Percentiles rank a stretch among this genome's conserved stretches.
phyloP scores from a whole-genome alignment of 768 basidiomycete genomes.

The Leucogyrophana mollusca region DNA sequence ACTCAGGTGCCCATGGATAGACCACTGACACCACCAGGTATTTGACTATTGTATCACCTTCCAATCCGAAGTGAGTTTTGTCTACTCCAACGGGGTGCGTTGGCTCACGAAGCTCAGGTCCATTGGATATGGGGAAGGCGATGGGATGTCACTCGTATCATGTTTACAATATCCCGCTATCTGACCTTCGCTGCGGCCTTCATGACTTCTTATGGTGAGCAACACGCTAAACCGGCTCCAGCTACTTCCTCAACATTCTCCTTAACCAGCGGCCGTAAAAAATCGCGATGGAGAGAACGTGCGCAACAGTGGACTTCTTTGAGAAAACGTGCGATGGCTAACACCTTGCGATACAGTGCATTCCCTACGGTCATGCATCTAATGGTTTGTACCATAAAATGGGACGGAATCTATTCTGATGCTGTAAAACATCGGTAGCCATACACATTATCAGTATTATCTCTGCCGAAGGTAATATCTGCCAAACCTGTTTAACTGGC shows the following conservation, averaged over 20 bases:
- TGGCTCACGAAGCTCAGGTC: constrained; percentile 5
- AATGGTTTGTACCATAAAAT: background rate
- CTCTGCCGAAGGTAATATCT: background rate
- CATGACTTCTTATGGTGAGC: constrained; percentile 14
- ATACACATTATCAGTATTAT: constrained; percentile 1
- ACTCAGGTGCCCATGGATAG: too few relatives aligned
- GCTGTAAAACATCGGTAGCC: background rate
- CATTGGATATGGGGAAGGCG: constrained; percentile 17
- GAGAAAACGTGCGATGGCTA: too few relatives aligned
- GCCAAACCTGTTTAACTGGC: too few relatives aligned
- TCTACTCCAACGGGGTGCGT: background rate
- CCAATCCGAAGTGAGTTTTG: constrained; percentile 5
- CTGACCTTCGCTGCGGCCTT: constrained; percentile 13
- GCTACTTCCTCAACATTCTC: background rate
- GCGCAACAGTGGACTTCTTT: too few relatives aligned
- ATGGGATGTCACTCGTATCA: constrained; percentile 12
- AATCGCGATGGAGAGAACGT: too few relatives aligned
- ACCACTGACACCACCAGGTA: background rate
- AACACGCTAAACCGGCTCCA: background rate
- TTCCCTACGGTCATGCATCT: background rate
- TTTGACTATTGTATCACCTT: constrained; percentile 10
- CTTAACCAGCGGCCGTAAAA: too few relatives aligned
- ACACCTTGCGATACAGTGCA: background rate
- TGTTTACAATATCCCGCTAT: constrained; percentile 19
- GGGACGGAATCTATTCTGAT: background rate